A percentile compares a stretch with the other conserved stretches of the same genome.
These are phyloP conservation scores for Mortierella sp. DNA, from an alignment of 371 early-diverging fungal species.

Conservation along the genomic window DNA sequence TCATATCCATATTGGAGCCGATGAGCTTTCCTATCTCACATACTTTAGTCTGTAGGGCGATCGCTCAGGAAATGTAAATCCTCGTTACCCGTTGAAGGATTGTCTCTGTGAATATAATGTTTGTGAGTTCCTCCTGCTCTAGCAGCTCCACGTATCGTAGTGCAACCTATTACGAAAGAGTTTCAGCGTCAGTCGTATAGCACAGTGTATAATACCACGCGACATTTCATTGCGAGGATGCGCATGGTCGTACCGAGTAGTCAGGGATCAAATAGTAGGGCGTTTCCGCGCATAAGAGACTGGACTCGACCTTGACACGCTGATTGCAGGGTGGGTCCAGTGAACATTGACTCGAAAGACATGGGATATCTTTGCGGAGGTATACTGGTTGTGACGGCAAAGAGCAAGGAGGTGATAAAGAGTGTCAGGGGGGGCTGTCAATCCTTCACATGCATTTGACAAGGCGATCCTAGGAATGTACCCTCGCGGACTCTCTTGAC, in stretches of 20 bases:
- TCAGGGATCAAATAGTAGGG: conserved; percentile 65
- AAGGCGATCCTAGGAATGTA: conserved; percentile 46
- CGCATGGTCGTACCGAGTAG: conserved; percentile 61
- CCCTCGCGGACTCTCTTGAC: conserved; percentile 73
- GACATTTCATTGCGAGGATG: conserved; percentile 3
- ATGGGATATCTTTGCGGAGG: conserved; percentile 73
- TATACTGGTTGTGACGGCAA: conserved; percentile 59
- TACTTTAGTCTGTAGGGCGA: too few species aligned
- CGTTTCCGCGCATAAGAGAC: conserved; percentile 57
- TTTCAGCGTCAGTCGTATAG: background rate
- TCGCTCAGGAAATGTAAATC: too few species aligned
- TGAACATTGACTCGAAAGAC: conserved; percentile 62
- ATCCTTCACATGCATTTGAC: too few species aligned
- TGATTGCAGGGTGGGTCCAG: conserved; percentile 49
- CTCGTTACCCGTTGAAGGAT: conserved; percentile 73
- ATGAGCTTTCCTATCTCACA: too few species aligned
- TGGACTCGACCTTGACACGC: conserved; percentile 54
- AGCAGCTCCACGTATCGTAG: conserved; percentile 68
- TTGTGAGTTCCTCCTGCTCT: conserved; percentile 68
- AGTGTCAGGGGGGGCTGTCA: too few species aligned
- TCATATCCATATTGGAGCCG: background rate
- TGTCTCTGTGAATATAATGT: conserved; percentile 75
- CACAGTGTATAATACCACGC: background rate
- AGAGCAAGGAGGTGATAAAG: too few species aligned
- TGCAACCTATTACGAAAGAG: conserved; percentile 57